phyloP scores from a whole-genome alignment of 306 rosid species.

The Prunus padus region DNA sequence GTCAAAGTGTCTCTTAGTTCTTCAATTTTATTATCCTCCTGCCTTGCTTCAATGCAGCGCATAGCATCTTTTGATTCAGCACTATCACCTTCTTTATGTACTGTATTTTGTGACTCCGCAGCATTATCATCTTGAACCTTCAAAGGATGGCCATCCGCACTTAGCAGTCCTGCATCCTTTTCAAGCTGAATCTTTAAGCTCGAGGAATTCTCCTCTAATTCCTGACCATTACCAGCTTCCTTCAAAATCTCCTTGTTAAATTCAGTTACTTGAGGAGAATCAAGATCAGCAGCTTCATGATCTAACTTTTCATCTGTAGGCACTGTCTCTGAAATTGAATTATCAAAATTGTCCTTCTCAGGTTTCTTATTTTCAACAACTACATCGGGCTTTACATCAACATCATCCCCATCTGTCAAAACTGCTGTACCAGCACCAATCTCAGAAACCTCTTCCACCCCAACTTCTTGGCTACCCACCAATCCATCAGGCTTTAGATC shows the following conservation, averaged over 20 bases:
- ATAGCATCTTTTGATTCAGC: slow-evolving; percentile 24
- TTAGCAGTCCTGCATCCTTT: slow-evolving; percentile 16
- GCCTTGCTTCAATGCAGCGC: slow-evolving; percentile 20
- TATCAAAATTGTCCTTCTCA: slow-evolving; percentile 41
- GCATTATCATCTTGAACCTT: slow-evolving; percentile 33
- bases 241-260: slow-evolving; percentile 26
- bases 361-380: slow-evolving; percentile 17
- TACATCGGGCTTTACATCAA: slow-evolving; percentile 24
- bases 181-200: slow-evolving; percentile 32
- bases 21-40: slow-evolving; percentile 19
- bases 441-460: slow-evolving; percentile 34
- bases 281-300: slow-evolving; percentile 32
- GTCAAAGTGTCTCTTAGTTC: slow-evolving; percentile 5
- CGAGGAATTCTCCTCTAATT: slow-evolving; percentile 29
- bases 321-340: slow-evolving; percentile 28
- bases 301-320: slow-evolving; percentile 27
- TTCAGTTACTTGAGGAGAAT: slow-evolving; percentile 37
- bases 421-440: slow-evolving; percentile 27
- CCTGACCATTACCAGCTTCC: slow-evolving; percentile 29
- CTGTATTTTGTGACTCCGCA: slow-evolving; percentile 26
- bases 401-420: slow-evolving; percentile 28
- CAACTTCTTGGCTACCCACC: slow-evolving; percentile 25
- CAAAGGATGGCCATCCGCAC: slow-evolving; percentile 25
- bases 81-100: slow-evolving; percentile 29
- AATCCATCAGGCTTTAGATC: slow-evolving; percentile 23